phyloP scores from a whole-genome alignment of 345 rosid genomes.

The Arabis hirsuta region DNA sequence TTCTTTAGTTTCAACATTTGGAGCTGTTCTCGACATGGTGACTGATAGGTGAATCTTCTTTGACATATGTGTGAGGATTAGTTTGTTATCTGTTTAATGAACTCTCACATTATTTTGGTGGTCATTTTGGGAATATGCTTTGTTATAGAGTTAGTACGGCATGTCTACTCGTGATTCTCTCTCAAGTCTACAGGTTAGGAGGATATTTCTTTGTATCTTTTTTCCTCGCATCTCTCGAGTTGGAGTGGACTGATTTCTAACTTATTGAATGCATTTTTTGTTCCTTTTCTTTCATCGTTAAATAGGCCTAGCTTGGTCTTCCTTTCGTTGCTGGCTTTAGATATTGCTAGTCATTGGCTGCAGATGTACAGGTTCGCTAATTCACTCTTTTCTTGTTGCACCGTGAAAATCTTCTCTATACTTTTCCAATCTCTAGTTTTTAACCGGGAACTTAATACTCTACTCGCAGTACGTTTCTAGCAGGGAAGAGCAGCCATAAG shows the following conservation, averaged over 20 bases:
- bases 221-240: background rate
- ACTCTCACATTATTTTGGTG: background rate
- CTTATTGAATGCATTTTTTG: background rate
- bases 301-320: conserved; percentile 94
- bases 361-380: conserved; percentile 89
- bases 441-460: conserved; percentile 26
- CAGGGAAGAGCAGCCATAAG: conserved; percentile 91
- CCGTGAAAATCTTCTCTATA: background rate
- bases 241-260: background rate
- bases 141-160: conserved; percentile 93
- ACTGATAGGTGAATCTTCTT: conserved; percentile 79
- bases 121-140: conserved; percentile 2
- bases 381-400: conserved; percentile 3
- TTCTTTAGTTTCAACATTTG: conserved; percentile 87
- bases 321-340: conserved; percentile 87
- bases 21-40: conserved; percentile 98
- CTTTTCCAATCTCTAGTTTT: background rate
- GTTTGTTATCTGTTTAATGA: background rate
- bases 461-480: conserved; percentile 80
- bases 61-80: conserved; percentile 17
- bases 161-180: conserved; percentile 89
- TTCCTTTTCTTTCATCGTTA: background rate
- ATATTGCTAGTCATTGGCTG: conserved; percentile 97
- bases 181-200: conserved; percentile 86
- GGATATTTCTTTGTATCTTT: conserved; percentile 11